Evolutionary conservation across 108 stramenopile species (phyloP).

Genomic region (Nannochloropsis gaditana): DNA sequence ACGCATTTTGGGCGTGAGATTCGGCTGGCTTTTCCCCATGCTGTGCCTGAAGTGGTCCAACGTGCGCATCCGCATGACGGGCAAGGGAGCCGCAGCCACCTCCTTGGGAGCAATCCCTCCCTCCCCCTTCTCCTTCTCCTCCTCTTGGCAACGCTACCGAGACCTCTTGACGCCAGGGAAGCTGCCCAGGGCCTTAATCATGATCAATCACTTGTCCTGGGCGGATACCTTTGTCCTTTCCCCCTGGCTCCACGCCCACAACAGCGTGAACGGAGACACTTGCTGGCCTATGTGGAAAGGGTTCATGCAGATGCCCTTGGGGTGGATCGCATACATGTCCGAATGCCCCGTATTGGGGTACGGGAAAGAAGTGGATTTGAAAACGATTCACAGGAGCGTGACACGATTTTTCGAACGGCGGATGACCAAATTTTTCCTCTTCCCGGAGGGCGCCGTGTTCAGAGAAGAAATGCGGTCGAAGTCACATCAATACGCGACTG

Average conservation of each 20-base stretch:
- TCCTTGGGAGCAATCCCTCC: not conserved
- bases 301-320: not conserved
- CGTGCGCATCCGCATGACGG: not conserved
- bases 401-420: not conserved
- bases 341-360: slow-evolving; percentile 12
- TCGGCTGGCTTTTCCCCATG: slow-evolving; percentile 1
- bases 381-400: not conserved
- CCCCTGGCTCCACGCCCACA: not conserved
- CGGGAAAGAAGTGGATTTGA: not conserved
- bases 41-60: not conserved
- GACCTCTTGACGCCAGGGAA: not conserved
- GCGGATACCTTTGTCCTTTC: not conserved
- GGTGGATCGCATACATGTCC: not conserved
- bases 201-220: slow-evolving; percentile 13
- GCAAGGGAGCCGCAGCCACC: not conserved
- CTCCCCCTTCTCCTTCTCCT: not conserved
- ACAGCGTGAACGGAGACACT: not conserved
- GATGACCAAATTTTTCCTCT: not conserved
- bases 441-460: not conserved
- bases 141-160: not conserved
- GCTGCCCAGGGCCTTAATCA: slow-evolving; percentile 3
- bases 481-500: not conserved
- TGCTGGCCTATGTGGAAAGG: not conserved
- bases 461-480: not conserved
- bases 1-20: not conserved